A percentile compares a stretch with the other conserved stretches of the same genome.
Conservation (phyloP, 129 eudicot genomes). For the Ambrosia artemisiifolia region DNA sequence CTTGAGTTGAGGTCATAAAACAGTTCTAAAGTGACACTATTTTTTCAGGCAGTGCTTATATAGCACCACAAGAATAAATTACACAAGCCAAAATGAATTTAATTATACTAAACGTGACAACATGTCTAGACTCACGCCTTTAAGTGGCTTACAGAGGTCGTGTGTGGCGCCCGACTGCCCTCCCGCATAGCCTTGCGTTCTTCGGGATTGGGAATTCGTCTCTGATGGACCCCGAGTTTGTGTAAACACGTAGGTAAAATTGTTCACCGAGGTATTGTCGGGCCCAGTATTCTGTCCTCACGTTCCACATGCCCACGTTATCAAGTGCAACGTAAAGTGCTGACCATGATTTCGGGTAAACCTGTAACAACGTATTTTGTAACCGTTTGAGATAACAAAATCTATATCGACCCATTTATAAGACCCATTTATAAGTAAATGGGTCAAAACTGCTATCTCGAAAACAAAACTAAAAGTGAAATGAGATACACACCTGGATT, state of each 20-base stretch:
- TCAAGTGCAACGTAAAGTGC: slow-evolving; percentile 77
- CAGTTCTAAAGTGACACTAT: slow-evolving; percentile 32
- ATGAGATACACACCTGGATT: slow-evolving; percentile 49
- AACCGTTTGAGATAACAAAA: not conserved
- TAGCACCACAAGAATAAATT: slow-evolving; percentile 48
- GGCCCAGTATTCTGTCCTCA: slow-evolving; percentile 87
- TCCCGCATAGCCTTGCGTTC: slow-evolving; percentile 80
- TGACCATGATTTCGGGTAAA: slow-evolving; percentile 89
- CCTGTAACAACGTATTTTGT: slow-evolving; percentile 34
- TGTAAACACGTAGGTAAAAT: slow-evolving; percentile 72
- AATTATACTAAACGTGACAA: slow-evolving; percentile 15
- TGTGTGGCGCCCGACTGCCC: slow-evolving; percentile 77
- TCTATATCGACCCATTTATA: not conserved
- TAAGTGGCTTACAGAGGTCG: slow-evolving; percentile 51
- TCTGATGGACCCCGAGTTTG: slow-evolving; percentile 68
- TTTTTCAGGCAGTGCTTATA: slow-evolving; percentile 41
- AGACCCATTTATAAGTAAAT: not conserved
- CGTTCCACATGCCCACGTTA: slow-evolving; percentile 96
- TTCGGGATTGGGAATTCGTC: slow-evolving; percentile 90
- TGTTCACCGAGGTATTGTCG: slow-evolving; percentile 93
- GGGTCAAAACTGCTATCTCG: not conserved
- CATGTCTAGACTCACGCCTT: slow-evolving; percentile 16
- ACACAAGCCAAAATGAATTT: slow-evolving; percentile 37
- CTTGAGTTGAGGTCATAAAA: slow-evolving; percentile 77
- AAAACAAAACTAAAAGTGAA: not conserved